Percentiles rank a stretch among this genome's conserved stretches.
Evolutionary conservation across 2,329 filamentous ascomycete genomes (phyloP).

Genomic region (Xylaria sp.): DNA sequence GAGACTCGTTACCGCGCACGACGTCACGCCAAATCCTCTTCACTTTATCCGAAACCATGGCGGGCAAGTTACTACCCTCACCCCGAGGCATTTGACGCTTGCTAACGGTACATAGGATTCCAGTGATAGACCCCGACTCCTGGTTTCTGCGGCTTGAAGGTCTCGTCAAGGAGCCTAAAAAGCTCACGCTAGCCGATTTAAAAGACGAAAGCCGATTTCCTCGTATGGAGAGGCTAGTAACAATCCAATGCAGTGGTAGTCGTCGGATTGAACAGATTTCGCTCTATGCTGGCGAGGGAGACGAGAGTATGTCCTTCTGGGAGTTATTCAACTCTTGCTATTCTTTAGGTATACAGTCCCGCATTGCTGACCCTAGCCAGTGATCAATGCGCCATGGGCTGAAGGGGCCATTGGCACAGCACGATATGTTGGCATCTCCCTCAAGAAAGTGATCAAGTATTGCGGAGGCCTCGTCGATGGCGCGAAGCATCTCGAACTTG

Average conservation of each 20-base stretch:
- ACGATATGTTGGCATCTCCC: slow-evolving; percentile 69
- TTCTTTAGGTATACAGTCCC: background rate
- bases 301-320: slow-evolving; percentile 56
- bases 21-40: slow-evolving; percentile 67
- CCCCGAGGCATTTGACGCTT: background rate
- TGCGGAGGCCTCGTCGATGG: slow-evolving; percentile 69
- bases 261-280: slow-evolving; percentile 75
- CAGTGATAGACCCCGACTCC: slow-evolving; percentile 68
- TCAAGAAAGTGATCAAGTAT: slow-evolving; percentile 77
- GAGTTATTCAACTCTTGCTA: background rate
- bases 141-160: slow-evolving; percentile 68
- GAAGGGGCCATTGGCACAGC: slow-evolving; percentile 76
- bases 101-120: slow-evolving; percentile 56
- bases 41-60: slow-evolving; percentile 79
- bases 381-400: slow-evolving; percentile 66
- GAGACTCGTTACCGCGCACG: slow-evolving; percentile 63
- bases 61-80: slow-evolving; percentile 52
- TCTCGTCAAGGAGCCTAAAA: slow-evolving; percentile 67
- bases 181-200: slow-evolving; percentile 68
- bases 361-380: background rate
- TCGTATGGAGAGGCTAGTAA: slow-evolving; percentile 67
- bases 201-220: slow-evolving; percentile 70
- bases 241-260: slow-evolving; percentile 76
- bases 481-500: slow-evolving; percentile 73
- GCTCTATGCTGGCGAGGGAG: slow-evolving; percentile 73